phyloP scores from a whole-genome alignment of 1,284 basidiomycete genomes.

The Ceratobasidium papillatum region DNA sequence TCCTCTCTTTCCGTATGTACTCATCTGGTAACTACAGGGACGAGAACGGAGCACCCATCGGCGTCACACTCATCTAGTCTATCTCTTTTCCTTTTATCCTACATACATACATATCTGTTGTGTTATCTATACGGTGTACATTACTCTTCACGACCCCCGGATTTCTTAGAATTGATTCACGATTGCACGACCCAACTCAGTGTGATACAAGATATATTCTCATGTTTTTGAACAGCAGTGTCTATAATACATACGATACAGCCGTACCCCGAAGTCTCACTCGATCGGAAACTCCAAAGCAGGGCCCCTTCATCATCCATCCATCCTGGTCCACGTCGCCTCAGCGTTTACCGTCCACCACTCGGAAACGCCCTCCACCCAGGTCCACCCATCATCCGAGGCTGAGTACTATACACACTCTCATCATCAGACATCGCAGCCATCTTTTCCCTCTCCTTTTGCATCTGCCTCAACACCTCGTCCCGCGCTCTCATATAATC shows the following conservation, averaged over 20 bases:
- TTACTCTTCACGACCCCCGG: not conserved
- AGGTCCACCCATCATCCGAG: not conserved
- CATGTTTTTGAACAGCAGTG: not conserved
- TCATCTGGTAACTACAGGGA: not conserved
- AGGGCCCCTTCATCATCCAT: not conserved
- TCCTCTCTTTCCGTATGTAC: not conserved
- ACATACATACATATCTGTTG: conserved; percentile 1
- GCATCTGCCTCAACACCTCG: conserved; percentile 35
- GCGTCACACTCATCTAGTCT: conserved; percentile 31
- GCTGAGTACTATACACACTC: conserved; percentile 37
- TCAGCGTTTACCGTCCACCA: not conserved
- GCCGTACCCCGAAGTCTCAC: conserved; percentile 13
- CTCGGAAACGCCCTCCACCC: conserved; percentile 17
- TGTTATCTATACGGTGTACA: not conserved
- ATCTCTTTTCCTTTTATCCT: not conserved
- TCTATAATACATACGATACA: conserved; percentile 23
- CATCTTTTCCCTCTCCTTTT: not conserved
- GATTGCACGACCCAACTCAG: not conserved
- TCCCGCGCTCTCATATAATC: conserved; percentile 27
- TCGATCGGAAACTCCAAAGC: not conserved
- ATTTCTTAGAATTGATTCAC: conserved; percentile 1
- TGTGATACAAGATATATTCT: conserved; percentile 24
- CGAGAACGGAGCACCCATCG: conserved; percentile 35
- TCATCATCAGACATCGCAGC: conserved; percentile 32
- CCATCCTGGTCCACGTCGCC: too few species aligned